Evolutionary conservation across 1,284 basidiomycete genomes (phyloP), one percentile per base, ranked within the genome.

Genomic region (Ganoderma resinaceum): DNA sequence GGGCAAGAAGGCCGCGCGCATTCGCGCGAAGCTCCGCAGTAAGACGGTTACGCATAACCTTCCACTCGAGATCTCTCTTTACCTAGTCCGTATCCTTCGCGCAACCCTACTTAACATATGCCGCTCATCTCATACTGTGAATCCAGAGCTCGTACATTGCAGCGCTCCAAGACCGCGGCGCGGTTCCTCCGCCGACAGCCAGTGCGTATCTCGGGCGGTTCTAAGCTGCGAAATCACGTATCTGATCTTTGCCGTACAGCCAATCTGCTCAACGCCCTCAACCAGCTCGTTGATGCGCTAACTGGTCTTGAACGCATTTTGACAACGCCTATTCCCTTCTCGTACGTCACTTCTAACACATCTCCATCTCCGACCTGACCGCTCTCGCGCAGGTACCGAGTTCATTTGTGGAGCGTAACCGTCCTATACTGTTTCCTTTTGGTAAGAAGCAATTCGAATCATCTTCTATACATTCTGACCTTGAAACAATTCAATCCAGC

Each of bases 311-410:
- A 95, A 76, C 83, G 92, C 55, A 93, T 94, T 71, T 81, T 94
- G 16, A 93, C 92, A 0, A 94, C 91, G 0, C 92, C 92, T 0
- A 93, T 95, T 59, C 93, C 92, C 1, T 94, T 92, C 80, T 92
- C 89, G 84, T 93, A 35, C 26, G 75, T 72, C 26, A 40, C 14
- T 38, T 26, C 33, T 23, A 2, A 2, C 3, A 29, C 6, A 14
- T 60, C 11, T 14, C 12, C 33, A 37, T 12, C 29, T 58, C n/a
- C 23, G 20, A n/a, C 60, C 42, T 42, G 20, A 20, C 40, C 29
- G 12, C 23, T 58, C n/a, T 53, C 59, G 23, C n/a, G 29, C 70
- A 90, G 89, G 57, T 91, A 91, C 73, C 87, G 87, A 2, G 81
- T 89, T 40, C 90, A 91, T 74, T 79, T 92, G 57, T 91, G 90